Conservation (phyloP, 176 grass and related monocot species). For the Calamus simplicifolius region DNA sequence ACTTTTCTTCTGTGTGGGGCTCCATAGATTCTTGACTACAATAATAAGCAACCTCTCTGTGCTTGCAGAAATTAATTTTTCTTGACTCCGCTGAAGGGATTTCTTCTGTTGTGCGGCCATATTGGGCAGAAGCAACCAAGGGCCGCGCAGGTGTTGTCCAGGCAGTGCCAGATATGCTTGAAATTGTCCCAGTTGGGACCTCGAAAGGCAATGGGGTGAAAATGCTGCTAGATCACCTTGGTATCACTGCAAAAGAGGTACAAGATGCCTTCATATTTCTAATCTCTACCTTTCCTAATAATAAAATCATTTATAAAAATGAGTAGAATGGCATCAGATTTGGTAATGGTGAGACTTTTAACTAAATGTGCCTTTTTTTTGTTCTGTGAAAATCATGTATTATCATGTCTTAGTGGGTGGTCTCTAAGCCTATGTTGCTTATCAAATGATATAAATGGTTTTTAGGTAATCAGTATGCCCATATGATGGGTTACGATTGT, state of each 20-base stretch:
- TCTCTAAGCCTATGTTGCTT: no score
- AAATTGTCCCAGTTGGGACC: constrained; percentile 79
- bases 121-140: constrained; percentile 63
- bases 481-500: no score
- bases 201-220: constrained; percentile 80
- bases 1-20: no score
- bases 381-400: no score
- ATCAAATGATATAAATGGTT: no score
- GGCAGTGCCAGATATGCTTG: constrained; percentile 86
- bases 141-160: constrained; percentile 67
- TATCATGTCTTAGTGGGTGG: no score
- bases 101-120: constrained; percentile 58
- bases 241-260: constrained; percentile 71
- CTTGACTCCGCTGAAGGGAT: constrained; percentile 66
- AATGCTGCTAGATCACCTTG: constrained; percentile 73
- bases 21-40: no score
- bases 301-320: not conserved
- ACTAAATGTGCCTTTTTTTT: no score
- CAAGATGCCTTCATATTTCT: constrained; percentile 10
- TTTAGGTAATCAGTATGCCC: no score
- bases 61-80: constrained; percentile 74
- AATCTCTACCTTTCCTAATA: constrained; percentile 1
- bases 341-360: not conserved
- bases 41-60: no score
- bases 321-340: not conserved